phyloP scores from a whole-genome alignment of 148 eudicot genomes.

The Rhododendron henanense region DNA sequence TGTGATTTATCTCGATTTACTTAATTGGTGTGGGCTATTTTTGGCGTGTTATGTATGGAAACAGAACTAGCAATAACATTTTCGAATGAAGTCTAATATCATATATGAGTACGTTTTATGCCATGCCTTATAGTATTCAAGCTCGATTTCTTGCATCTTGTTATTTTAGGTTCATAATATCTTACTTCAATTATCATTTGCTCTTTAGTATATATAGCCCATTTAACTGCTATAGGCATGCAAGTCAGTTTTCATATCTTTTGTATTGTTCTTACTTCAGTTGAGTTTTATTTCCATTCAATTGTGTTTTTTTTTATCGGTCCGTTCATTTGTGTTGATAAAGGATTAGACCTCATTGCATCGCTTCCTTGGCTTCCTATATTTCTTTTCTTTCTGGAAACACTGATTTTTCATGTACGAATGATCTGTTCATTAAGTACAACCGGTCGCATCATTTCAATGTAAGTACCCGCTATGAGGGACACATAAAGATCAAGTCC shows the following conservation, averaged over 20 bases:
- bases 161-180: background rate
- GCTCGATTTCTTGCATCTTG: background rate
- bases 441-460: background rate
- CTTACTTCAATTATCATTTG: background rate
- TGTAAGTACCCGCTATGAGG: background rate
- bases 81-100: background rate
- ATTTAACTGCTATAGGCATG: background rate
- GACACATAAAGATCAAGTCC: background rate
- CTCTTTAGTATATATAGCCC: background rate
- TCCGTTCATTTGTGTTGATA: too few species aligned
- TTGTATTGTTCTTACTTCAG: background rate
- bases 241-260: background rate
- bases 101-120: background rate
- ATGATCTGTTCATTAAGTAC: background rate
- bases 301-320: too few species aligned
- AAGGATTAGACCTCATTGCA: too few species aligned
- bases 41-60: background rate
- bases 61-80: background rate
- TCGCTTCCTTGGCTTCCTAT: too few species aligned
- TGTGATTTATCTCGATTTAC: too few species aligned
- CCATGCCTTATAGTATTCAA: background rate
- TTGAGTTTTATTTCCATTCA: background rate
- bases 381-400: background rate
- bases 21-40: background rate
- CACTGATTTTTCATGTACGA: background rate